phyloP scores from a whole-genome alignment of 176 grass and related monocot genomes.

The Areca catechu region DNA sequence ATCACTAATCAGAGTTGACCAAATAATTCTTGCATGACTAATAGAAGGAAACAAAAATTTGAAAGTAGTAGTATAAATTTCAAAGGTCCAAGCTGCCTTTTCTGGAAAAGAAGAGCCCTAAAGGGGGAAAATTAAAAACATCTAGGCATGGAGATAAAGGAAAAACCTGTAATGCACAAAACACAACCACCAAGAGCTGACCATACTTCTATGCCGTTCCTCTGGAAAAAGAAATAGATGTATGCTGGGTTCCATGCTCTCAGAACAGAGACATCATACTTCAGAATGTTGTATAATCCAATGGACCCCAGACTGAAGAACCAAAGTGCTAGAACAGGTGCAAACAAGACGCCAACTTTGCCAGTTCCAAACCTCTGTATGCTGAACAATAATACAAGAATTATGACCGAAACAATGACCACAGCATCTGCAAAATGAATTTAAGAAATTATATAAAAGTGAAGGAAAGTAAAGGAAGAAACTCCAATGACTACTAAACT shows the following conservation, averaged over 20 bases:
- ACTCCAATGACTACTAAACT: neutral
- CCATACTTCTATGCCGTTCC: slow-evolving; percentile 75
- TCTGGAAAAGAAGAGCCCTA: too few species aligned
- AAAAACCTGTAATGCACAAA: slow-evolving; percentile 86
- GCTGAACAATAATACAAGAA: slow-evolving; percentile 82
- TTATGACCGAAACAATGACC: slow-evolving; percentile 59
- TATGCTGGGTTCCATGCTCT: slow-evolving; percentile 84
- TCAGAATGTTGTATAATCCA: slow-evolving; percentile 79
- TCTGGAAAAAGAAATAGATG: slow-evolving; percentile 82
- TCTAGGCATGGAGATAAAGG: neutral
- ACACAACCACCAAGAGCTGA: slow-evolving; percentile 96
- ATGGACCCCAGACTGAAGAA: slow-evolving; percentile 72
- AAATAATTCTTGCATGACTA: too few species aligned
- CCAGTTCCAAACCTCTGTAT: slow-evolving; percentile 95
- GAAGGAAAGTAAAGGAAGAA: slow-evolving; percentile 9
- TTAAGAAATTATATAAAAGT: neutral
- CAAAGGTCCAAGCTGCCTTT: too few species aligned
- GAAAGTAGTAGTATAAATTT: too few species aligned
- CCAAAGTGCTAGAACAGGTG: slow-evolving; percentile 81
- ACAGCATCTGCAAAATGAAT: slow-evolving; percentile 64
- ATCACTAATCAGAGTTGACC: too few species aligned
- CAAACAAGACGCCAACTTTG: slow-evolving; percentile 95
- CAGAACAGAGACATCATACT: slow-evolving; percentile 72
- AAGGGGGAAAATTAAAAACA: neutral
- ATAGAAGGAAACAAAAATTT: too few species aligned